These are phyloP conservation scores for Wilcoxina mikolae DNA, from an alignment of 495 filamentous ascomycete genomes.

Conservation along the genomic window DNA sequence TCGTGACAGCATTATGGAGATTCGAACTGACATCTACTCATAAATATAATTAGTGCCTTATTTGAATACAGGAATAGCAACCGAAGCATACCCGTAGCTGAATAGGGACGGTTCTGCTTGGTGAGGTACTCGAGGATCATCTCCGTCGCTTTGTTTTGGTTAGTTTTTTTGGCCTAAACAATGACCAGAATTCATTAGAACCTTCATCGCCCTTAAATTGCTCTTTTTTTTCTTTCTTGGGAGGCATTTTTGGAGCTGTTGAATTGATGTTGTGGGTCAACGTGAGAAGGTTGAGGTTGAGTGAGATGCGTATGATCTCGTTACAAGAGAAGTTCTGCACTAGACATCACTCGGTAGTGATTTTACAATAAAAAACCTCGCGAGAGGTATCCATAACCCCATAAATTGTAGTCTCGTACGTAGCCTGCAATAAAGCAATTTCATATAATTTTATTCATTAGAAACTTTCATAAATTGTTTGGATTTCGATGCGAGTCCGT, in stretches of 20 bases:
- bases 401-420: no score
- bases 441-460: no score
- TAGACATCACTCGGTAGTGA: no score
- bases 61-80: background rate
- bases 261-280: background rate
- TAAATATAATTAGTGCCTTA: no score
- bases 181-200: conserved; percentile 7
- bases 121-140: conserved; percentile 26
- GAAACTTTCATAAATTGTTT: no score
- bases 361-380: no score
- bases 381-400: no score
- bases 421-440: no score
- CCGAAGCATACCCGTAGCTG: conserved; percentile 14
- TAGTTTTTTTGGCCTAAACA: background rate
- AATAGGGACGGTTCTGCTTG: conserved; percentile 28
- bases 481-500: no score
- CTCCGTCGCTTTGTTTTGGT: conserved; percentile 16
- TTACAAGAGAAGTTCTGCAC: no score
- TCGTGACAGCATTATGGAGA: conserved; percentile 28
- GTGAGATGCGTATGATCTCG: no score
- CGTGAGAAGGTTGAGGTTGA: background rate
- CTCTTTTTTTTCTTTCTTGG: conserved; percentile 29
- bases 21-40: conserved; percentile 25
- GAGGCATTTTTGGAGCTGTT: conserved; percentile 23
- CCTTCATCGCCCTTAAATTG: conserved; percentile 27